phyloP scores from a whole-genome alignment of 1,284 basidiomycete species.

The Marasmius fiardii region DNA sequence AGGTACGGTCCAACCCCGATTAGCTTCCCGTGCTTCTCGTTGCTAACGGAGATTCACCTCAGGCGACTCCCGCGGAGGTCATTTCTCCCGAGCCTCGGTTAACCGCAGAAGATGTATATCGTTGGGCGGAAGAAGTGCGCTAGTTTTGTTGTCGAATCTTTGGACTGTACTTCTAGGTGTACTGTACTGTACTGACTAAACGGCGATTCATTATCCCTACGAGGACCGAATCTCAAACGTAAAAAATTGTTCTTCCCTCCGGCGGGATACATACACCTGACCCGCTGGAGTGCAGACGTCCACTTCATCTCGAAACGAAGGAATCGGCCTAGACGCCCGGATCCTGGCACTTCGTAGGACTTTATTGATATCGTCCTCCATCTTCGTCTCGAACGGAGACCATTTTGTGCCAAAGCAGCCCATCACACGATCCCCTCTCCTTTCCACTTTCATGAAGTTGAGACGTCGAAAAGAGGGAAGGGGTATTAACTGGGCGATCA shows the following conservation, averaged over 20 bases:
- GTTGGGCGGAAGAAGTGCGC: slow-evolving; percentile 61
- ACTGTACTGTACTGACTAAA: background rate
- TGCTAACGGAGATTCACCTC: background rate
- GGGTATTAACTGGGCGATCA: background rate
- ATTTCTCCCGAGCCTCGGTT: background rate
- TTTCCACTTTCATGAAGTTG: background rate
- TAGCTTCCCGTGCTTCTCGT: background rate
- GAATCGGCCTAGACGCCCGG: background rate
- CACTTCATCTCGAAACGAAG: background rate
- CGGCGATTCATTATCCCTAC: slow-evolving; percentile 2
- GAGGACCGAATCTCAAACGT: background rate
- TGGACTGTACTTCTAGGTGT: background rate
- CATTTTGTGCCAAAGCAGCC: background rate
- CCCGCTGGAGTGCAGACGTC: background rate
- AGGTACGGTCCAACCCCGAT: too few relatives aligned
- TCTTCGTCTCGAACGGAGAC: background rate
- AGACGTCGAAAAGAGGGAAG: background rate
- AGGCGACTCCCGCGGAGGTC: too few relatives aligned
- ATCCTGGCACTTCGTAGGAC: background rate
- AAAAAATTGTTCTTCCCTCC: background rate
- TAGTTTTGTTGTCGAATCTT: slow-evolving; percentile 11
- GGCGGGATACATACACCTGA: background rate
- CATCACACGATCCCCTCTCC: background rate
- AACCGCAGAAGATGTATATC: slow-evolving; percentile 40
- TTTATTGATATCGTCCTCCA: background rate